Evolutionary conservation across 1,139 yeast species (phyloP), one percentile per base, ranked within the genome.

Genomic region (Zygoascus hellenicus): DNA sequence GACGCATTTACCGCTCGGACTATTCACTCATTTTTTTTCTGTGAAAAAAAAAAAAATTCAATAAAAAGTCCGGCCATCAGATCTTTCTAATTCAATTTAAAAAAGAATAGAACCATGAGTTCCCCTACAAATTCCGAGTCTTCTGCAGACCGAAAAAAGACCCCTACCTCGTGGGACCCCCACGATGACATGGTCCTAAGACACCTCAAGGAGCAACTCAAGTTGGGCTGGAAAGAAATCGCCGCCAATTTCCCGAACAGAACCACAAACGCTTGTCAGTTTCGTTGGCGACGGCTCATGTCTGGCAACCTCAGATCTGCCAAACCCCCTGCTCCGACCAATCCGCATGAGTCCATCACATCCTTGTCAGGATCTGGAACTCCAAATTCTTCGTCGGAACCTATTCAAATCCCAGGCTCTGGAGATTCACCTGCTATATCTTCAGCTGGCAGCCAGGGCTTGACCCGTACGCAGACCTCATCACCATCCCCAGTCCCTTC

Each of bases 251-350:
- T 84, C 66, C 74, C 72, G 44, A 77, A 80, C 59, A 69, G 94
- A 62, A 84, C 92, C 2, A 85, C 92, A 29, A 84, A 84, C 62
- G 92, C 92, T 5, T 84, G 92, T 59, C 94, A 84, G 62, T 84
- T 84, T 60, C 71, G 94, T 59, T 84, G 92, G 92, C 73, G 94
- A 57, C 68, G 92, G 45, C 70, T 84, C 29, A 71, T 71, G 54
- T 67, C 73, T 2, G 77, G 76, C n/a, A 66, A 72, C 28, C 59
- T 72, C 30, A 55, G 70, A 7, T 11, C 53, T 36, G 30, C 51
- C 31, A 26, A 46, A 37, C 16, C 51, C n/a, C 28, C 45, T 11
- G 14, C 47, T 35, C 34, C 48, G 33, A 37, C 48, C 38, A 38
- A 36, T 47, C 29, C 47, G n/a, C 38, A 41, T 13, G 43, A 41